Conservation (phyloP, 768 basidiomycete genomes). For the Podaxis sp. region DNA sequence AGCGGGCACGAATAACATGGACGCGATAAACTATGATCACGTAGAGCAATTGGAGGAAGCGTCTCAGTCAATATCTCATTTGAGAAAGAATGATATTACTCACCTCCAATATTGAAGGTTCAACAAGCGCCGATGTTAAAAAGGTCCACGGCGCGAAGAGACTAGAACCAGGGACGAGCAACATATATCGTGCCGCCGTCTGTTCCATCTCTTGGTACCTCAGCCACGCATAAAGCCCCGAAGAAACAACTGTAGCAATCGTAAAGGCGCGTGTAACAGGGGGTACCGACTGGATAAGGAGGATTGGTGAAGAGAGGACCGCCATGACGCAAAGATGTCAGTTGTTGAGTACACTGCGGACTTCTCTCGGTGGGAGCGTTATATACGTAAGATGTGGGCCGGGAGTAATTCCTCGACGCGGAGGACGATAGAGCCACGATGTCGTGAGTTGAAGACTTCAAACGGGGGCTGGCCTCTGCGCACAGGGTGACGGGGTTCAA, state of each 20-base stretch:
- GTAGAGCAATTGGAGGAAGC: conserved; percentile 6
- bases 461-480: background rate
- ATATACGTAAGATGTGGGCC: background rate
- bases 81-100: conserved; percentile 27
- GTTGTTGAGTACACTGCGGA: conserved; percentile 6
- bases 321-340: conserved; percentile 52
- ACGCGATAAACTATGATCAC: conserved; percentile 65
- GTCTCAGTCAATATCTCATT: conserved; percentile 10
- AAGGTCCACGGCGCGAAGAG: conserved; percentile 93
- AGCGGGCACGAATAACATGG: conserved; percentile 76
- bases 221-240: conserved; percentile 65
- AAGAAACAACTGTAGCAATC: conserved; percentile 54
- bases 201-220: conserved; percentile 47
- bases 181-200: conserved; percentile 62
- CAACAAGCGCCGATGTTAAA: conserved; percentile 85
- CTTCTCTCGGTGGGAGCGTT: background rate
- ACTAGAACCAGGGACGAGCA: conserved; percentile 78
- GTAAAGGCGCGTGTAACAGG: conserved; percentile 77
- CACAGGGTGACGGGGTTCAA: conserved; percentile 1
- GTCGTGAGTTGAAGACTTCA: conserved; percentile 7
- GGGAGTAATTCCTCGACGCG: background rate
- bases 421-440: background rate
- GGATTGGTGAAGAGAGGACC: conserved; percentile 69
- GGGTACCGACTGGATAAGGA: conserved; percentile 69
- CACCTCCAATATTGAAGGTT: conserved; percentile 83